These are phyloP conservation scores for Annulohypoxylon bovei DNA, from an alignment of 495 filamentous ascomycete species.

Conservation along the genomic window DNA sequence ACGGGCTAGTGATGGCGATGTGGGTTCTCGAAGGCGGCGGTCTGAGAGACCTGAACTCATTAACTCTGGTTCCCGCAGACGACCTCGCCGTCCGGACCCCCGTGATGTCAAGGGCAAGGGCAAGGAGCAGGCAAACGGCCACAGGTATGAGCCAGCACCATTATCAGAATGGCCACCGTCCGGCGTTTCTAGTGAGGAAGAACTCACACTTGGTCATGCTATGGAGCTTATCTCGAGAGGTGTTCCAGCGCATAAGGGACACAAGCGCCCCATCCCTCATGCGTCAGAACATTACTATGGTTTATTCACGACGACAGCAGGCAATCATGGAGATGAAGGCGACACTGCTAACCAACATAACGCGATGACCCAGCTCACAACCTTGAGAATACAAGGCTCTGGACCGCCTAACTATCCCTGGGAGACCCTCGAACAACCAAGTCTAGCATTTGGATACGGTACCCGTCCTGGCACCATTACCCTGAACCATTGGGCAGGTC, in stretches of 20 bases:
- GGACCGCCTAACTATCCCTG: constrained; percentile 61
- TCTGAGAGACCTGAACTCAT: constrained; percentile 22
- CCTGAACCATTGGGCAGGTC: constrained; percentile 65
- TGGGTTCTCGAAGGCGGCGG: constrained; percentile 33
- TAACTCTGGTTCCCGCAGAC: constrained; percentile 45
- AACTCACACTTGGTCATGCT: constrained; percentile 56
- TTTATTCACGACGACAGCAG: constrained; percentile 58
- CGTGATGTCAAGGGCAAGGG: constrained; percentile 56
- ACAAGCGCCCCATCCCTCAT: constrained; percentile 58
- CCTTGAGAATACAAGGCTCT: constrained; percentile 52
- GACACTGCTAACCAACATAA: constrained; percentile 58
- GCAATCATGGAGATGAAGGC: constrained; percentile 56
- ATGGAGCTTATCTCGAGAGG: constrained; percentile 60
- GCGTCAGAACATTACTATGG: constrained; percentile 60
- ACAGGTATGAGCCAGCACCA: constrained; percentile 49
- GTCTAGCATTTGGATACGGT: constrained; percentile 68
- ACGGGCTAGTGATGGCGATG: constrained; percentile 48
- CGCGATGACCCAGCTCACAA: constrained; percentile 61
- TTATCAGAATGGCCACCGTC: constrained; percentile 60
- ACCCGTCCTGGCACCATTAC: constrained; percentile 68
- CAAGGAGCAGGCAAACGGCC: constrained; percentile 47
- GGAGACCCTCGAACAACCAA: constrained; percentile 74
- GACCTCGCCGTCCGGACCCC: constrained; percentile 53
- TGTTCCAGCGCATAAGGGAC: constrained; percentile 58
- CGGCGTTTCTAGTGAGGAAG: constrained; percentile 54